Base-by-base conservation (phyloP, 78 protist genomes). In the Isochrysis galbana region DNA sequence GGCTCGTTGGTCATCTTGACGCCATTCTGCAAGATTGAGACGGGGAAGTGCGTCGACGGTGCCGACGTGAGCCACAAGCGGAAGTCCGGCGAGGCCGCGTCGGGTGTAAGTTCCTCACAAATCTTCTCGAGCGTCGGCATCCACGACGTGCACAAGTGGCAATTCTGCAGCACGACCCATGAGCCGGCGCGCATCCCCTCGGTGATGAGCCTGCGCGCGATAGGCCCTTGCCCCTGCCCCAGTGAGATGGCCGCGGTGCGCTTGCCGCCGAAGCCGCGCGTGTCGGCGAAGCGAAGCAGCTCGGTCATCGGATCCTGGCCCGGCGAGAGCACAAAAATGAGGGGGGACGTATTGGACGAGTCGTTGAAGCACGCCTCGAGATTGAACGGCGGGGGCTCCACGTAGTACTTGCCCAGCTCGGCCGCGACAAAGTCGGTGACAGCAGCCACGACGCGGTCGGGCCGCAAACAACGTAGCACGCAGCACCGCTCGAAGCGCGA, bases 1-100 rank as follows among this genome's bases (percentile, higher is more conserved):
- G 98, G 97, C 93, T 98, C 99, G 93, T 94, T 95, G 54, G 97
- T 96, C 94, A 98, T 91, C 92, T 98, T 98, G 93, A 98, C 93
- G 17, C 97, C 93, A 87, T 94, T 92, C 93, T 98, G 98, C 87
- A 98, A 95, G n/a, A 97, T 91, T 38, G 95, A 23, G 38, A 93
- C 95, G 1, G 99, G 99, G 95, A 93, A 96, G 17, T 0, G 26
- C 26, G 54, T 3, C 44, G 92, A 39, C 46, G 97, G 97, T 92
- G 88, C 91, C 46, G 97, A 93, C 23, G 98, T 97, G 93, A 97
- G 95, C 98, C 98, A 97, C 67, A 97, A 80, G 14, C 99, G 91
- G 95, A 96, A 97, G 89, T 97, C 97, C 14, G 54, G n/a, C 90
- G 95, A 92, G 42, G 96, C 95, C 38, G 72, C 14, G 67, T 38